Conservation (phyloP, 176 grass and related monocot species). For the Triticum timopheevii region DNA sequence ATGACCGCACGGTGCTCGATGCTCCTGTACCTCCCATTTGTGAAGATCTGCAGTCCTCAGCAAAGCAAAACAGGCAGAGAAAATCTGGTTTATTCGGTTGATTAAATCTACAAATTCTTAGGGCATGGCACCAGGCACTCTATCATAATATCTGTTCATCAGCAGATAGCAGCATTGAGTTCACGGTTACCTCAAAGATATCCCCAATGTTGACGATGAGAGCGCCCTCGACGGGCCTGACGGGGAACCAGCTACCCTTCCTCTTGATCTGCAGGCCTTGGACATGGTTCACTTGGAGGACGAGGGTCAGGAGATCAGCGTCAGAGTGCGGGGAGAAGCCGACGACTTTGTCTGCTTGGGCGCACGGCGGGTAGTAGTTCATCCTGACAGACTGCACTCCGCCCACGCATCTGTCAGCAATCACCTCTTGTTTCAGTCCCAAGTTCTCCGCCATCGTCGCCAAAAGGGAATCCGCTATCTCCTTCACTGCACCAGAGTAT, state of each 20-base stretch:
- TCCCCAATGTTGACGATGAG: slow-evolving; percentile 73
- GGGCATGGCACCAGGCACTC: neutral
- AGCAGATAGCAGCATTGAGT: neutral
- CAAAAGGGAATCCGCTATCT: slow-evolving; percentile 41
- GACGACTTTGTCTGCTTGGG: slow-evolving; percentile 39
- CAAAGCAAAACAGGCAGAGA: neutral
- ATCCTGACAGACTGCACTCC: slow-evolving; percentile 58
- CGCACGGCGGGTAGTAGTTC: slow-evolving; percentile 73
- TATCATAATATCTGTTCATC: neutral
- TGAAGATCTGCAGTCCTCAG: slow-evolving; percentile 44
- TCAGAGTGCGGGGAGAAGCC: slow-evolving; percentile 72
- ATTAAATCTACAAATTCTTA: neutral
- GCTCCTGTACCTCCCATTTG: slow-evolving; percentile 47
- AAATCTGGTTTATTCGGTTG: too few species aligned
- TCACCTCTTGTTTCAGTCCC: slow-evolving; percentile 37
- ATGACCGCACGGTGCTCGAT: slow-evolving; percentile 45
- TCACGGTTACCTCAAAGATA: slow-evolving; percentile 33
- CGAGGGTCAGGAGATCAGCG: slow-evolving; percentile 38
- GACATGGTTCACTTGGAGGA: slow-evolving; percentile 53
- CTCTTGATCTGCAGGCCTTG: slow-evolving; percentile 58
- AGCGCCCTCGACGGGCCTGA: slow-evolving; percentile 38
- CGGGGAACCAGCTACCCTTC: slow-evolving; percentile 42
- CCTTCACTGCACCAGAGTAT: slow-evolving; percentile 50
- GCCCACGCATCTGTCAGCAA: slow-evolving; percentile 29
- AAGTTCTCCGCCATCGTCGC: slow-evolving; percentile 38